These are phyloP conservation scores for Aspergillus cristatus DNA, from an alignment of 495 filamentous ascomycete species.

Conservation along the genomic window DNA sequence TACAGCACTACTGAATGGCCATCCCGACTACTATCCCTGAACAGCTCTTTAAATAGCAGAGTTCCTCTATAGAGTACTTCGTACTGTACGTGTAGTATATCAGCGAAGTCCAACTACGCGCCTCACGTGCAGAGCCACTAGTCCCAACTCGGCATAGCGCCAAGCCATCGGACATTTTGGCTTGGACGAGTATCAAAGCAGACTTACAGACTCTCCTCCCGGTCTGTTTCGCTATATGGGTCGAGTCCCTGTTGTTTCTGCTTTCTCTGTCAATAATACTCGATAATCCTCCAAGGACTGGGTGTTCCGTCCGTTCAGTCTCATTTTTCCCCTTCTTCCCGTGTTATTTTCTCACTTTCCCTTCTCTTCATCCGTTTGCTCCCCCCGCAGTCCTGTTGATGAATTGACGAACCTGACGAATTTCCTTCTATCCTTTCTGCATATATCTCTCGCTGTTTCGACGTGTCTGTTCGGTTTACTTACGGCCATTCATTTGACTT, in stretches of 20 bases:
- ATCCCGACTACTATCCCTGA: no score
- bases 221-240: no score
- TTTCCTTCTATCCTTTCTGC: conserved; percentile 32
- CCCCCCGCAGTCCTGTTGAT: conserved; percentile 22
- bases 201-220: no score
- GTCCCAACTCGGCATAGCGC: not conserved
- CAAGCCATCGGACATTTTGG: not conserved
- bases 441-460: conserved; percentile 11
- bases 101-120: not conserved
- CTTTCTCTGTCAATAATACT: not conserved
- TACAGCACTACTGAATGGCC: no score
- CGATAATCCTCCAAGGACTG: not conserved
- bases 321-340: no score
- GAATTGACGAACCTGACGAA: conserved; percentile 41
- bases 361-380: not conserved
- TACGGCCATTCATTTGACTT: conserved; percentile 3
- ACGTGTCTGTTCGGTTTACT: conserved; percentile 7
- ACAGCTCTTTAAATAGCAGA: no score
- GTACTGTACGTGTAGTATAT: no score
- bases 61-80: no score
- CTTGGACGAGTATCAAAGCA: no score
- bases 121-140: not conserved
- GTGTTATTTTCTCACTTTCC: conserved; percentile 7
- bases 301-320: no score
- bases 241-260: not conserved